These are phyloP conservation scores for Coemansia sp. DNA, from an alignment of 371 early-diverging fungal genomes.

Conservation along the genomic window DNA sequence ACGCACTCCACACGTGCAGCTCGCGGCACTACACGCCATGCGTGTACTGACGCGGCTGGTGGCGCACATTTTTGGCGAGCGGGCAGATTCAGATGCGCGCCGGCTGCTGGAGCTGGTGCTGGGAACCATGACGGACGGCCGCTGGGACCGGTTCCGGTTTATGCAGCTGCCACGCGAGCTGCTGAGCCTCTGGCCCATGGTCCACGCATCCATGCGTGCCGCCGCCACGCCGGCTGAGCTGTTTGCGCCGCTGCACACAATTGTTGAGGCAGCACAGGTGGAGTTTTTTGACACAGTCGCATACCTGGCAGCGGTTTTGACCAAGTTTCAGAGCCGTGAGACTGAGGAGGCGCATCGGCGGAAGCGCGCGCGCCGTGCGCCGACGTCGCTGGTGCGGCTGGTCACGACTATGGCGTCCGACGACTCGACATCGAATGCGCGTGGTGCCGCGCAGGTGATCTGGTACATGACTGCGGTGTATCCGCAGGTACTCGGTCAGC, in stretches of 20 bases:
- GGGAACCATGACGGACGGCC: constrained; percentile 26
- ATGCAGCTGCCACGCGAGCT: constrained; percentile 39
- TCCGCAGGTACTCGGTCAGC: constrained; percentile 4
- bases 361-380: constrained; percentile 32
- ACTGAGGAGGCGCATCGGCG: constrained; percentile 7
- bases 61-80: background rate
- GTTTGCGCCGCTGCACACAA: constrained; percentile 13
- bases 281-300: constrained; percentile 43
- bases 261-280: constrained; percentile 19
- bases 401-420: constrained; percentile 18
- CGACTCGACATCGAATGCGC: constrained; percentile 13
- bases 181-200: constrained; percentile 30
- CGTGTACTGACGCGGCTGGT: constrained; percentile 34
- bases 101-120: constrained; percentile 30
- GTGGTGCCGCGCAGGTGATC: constrained; percentile 39
- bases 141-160: constrained; percentile 41
- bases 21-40: constrained; percentile 20
- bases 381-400: constrained; percentile 33
- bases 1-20: constrained; percentile 26
- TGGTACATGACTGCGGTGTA: constrained; percentile 36
- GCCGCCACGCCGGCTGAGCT: constrained; percentile 7
- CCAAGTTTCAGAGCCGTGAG: background rate
- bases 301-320: constrained; percentile 17
- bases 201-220: background rate
- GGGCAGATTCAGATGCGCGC: constrained; percentile 7